Percentiles rank a stretch among this genome's conserved stretches.
Evolutionary conservation across 768 basidiomycete species (phyloP).

Genomic region (Rhodotorula paludigena): DNA sequence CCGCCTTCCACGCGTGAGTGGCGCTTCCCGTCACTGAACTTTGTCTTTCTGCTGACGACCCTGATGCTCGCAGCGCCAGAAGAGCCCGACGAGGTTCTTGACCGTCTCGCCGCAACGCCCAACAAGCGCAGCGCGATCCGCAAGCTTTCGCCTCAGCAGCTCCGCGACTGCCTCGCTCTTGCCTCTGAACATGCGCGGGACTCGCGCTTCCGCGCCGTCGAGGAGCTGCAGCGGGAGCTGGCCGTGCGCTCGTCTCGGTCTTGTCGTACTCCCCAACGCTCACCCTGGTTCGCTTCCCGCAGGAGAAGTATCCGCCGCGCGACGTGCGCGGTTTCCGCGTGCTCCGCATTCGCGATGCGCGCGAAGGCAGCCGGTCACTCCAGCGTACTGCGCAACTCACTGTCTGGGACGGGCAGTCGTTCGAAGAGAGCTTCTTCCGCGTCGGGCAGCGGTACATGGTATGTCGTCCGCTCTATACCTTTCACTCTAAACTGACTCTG

Average conservation of each 20-base stretch:
- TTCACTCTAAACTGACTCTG: too few relatives aligned
- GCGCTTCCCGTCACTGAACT: background rate
- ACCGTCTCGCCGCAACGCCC: conserved; percentile 14
- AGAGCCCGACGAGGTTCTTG: conserved; percentile 37
- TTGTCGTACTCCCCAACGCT: background rate
- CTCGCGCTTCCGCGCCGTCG: conserved; percentile 55
- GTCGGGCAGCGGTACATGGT: conserved; percentile 67
- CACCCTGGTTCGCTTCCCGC: background rate
- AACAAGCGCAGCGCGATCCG: conserved; percentile 20
- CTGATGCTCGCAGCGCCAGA: background rate
- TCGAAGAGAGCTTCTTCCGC: conserved; percentile 55
- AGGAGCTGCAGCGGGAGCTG: conserved; percentile 67
- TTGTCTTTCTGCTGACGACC: background rate
- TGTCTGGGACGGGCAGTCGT: conserved; percentile 69
- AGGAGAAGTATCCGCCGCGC: conserved; percentile 66
- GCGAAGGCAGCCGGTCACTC: conserved; percentile 54
- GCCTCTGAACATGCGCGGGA: conserved; percentile 54
- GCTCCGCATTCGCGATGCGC: conserved; percentile 62
- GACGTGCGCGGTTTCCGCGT: conserved; percentile 72
- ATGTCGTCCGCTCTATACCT: conserved; percentile 37
- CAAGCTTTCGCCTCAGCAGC: background rate
- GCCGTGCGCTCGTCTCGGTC: conserved; percentile 52
- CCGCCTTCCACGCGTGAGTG: background rate
- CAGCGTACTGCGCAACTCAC: conserved; percentile 69
- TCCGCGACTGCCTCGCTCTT: conserved; percentile 45